Evolutionary conservation across 2,329 filamentous ascomycete genomes (phyloP).

Genomic region (Sclerotinia borealis): DNA sequence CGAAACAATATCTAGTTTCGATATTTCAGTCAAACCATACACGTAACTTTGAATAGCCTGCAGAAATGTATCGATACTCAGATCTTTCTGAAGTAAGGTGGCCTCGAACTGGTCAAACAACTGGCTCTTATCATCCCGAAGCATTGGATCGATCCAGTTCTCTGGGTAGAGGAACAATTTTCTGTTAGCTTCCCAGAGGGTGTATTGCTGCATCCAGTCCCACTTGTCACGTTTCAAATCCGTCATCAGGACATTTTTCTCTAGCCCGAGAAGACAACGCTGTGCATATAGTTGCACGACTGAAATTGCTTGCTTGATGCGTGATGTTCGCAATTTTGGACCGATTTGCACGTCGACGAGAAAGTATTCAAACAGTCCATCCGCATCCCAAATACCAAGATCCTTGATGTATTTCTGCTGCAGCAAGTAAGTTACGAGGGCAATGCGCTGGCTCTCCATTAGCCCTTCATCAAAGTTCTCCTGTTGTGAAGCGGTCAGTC

Average conservation of each 20-base stretch:
- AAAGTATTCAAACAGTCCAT: conserved; percentile 31
- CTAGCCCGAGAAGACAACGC: conserved; percentile 31
- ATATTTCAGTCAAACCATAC: background rate
- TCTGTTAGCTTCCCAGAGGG: conserved; percentile 30
- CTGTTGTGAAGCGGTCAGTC: background rate
- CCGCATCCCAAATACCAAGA: conserved; percentile 17
- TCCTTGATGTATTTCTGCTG: background rate
- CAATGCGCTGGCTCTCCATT: background rate
- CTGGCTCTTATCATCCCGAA: conserved; percentile 33
- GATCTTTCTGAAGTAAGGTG: background rate
- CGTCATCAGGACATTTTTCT: conserved; percentile 12
- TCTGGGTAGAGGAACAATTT: conserved; percentile 34
- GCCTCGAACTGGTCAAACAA: conserved; percentile 26
- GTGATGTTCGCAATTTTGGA: conserved; percentile 26
- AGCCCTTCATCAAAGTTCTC: background rate
- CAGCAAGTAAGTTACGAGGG: background rate
- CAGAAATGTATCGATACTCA: background rate
- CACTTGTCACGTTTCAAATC: conserved; percentile 14
- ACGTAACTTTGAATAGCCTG: background rate
- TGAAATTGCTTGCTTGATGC: conserved; percentile 33
- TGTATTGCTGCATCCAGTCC: conserved; percentile 28
- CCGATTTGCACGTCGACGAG: conserved; percentile 33
- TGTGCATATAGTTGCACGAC: conserved; percentile 32
- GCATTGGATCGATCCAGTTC: conserved; percentile 31
- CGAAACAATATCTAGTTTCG: background rate